Evolutionary conservation across 2,329 filamentous ascomycete genomes (phyloP).

Genomic region (Cladosporium sp.): DNA sequence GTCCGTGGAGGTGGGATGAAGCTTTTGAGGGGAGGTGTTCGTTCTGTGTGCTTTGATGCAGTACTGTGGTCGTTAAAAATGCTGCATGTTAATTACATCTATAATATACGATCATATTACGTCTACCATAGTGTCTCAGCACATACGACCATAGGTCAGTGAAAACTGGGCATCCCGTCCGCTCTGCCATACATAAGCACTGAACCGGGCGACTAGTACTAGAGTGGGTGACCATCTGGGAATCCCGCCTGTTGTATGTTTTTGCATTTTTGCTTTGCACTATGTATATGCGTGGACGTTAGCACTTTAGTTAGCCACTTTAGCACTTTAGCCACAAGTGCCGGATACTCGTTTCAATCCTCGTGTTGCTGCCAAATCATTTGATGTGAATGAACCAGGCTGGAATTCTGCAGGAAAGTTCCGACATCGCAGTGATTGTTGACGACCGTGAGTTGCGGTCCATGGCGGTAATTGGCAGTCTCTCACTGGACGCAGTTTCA

Average conservation of each 20-base stretch:
- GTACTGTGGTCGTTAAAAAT: too few species aligned
- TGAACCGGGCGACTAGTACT: neutral
- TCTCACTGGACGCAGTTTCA: neutral
- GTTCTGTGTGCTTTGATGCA: neutral
- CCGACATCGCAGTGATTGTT: neutral
- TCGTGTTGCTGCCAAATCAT: neutral
- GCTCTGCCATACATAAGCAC: neutral
- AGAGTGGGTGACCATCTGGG: neutral
- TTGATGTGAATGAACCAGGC: neutral
- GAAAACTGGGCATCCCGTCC: neutral
- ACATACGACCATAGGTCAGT: constrained; percentile 1
- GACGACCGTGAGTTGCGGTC: neutral
- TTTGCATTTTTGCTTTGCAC: neutral
- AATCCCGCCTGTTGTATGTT: neutral
- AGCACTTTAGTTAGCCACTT: neutral
- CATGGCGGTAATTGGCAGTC: neutral
- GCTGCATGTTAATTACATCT: neutral
- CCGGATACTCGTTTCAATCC: neutral
- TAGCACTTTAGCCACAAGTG: neutral
- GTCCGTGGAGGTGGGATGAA: neutral
- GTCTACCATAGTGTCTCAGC: neutral
- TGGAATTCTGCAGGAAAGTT: neutral
- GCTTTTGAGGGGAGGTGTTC: neutral
- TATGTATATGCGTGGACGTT: neutral
- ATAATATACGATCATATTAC: neutral